These are phyloP conservation scores for Thermothelomyces thermophilus DNA, from an alignment of 2,329 filamentous ascomycete genomes.

Conservation along the genomic window DNA sequence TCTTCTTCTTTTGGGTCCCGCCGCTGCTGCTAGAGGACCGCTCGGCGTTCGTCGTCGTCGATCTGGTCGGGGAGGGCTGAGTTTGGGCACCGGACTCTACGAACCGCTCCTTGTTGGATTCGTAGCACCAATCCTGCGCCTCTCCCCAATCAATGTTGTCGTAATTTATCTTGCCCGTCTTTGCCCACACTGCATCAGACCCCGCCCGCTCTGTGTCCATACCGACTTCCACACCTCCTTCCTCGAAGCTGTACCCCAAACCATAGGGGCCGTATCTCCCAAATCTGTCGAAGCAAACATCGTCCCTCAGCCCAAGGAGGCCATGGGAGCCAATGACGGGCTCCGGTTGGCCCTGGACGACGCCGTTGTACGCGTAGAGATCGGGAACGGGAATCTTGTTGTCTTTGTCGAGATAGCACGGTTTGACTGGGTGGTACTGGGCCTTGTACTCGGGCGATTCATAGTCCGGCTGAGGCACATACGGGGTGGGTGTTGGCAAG, in stretches of 20 bases:
- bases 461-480: slow-evolving; percentile 65
- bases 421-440: slow-evolving; percentile 46
- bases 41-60: slow-evolving; percentile 5
- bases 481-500: slow-evolving; percentile 45
- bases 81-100: slow-evolving; percentile 31
- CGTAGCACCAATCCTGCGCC: slow-evolving; percentile 47
- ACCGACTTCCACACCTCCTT: slow-evolving; percentile 66
- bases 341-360: slow-evolving; percentile 71
- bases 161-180: slow-evolving; percentile 52
- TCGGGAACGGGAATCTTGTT: slow-evolving; percentile 53
- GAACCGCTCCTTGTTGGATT: slow-evolving; percentile 59
- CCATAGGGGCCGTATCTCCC: slow-evolving; percentile 81
- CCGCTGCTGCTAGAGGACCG: background rate
- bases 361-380: slow-evolving; percentile 60
- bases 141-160: slow-evolving; percentile 47
- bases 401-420: slow-evolving; percentile 58
- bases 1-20: slow-evolving; percentile 38
- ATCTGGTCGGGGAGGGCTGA: background rate
- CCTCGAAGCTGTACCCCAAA: slow-evolving; percentile 67
- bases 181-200: slow-evolving; percentile 52
- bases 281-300: slow-evolving; percentile 84
- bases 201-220: slow-evolving; percentile 66
- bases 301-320: slow-evolving; percentile 64
- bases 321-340: slow-evolving; percentile 71
- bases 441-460: slow-evolving; percentile 48